A percentile compares a stretch with the other conserved stretches of the same genome.
Evolutionary conservation across 2,329 filamentous ascomycete species (phyloP).

Genomic region (Fusarium circinatum): DNA sequence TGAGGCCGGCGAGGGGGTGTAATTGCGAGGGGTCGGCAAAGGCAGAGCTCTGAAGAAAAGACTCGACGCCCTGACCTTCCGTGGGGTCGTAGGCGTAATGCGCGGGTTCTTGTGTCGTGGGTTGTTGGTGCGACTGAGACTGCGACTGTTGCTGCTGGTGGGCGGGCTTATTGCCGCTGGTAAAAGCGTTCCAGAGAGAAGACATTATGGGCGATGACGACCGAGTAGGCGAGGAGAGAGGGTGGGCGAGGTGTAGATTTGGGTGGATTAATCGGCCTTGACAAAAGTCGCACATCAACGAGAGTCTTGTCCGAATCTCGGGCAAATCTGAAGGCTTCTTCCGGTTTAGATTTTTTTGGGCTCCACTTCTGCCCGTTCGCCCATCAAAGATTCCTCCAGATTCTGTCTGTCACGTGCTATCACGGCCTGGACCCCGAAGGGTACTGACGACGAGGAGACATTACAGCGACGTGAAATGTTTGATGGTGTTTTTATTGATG

Average conservation of each 20-base stretch:
- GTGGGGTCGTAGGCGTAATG: slow-evolving; percentile 74
- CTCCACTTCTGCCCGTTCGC: slow-evolving; percentile 28
- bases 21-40: slow-evolving; percentile 88
- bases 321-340: slow-evolving; percentile 39
- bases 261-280: slow-evolving; percentile 30
- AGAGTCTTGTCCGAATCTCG: slow-evolving; percentile 40
- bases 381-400: slow-evolving; percentile 25
- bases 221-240: slow-evolving; percentile 21
- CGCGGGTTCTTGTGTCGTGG: slow-evolving; percentile 60
- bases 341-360: slow-evolving; percentile 46
- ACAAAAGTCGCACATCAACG: slow-evolving; percentile 38
- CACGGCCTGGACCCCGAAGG: slow-evolving; percentile 6
- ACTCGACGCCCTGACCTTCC: slow-evolving; percentile 81
- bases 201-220: slow-evolving; percentile 56
- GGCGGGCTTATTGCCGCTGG: slow-evolving; percentile 64
- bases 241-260: slow-evolving; percentile 30
- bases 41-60: slow-evolving; percentile 80
- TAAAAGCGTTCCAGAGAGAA: slow-evolving; percentile 70
- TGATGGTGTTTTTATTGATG: not conserved
- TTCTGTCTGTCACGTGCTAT: slow-evolving; percentile 30
- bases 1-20: slow-evolving; percentile 92
- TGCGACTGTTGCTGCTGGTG: slow-evolving; percentile 55
- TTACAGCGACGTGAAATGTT: not conserved
- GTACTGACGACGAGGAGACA: not conserved
- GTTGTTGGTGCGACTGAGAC: slow-evolving; percentile 49